Base-by-base conservation (phyloP, 1,284 basidiomycete genomes). In the Mycosarcoma mackinlayi region DNA sequence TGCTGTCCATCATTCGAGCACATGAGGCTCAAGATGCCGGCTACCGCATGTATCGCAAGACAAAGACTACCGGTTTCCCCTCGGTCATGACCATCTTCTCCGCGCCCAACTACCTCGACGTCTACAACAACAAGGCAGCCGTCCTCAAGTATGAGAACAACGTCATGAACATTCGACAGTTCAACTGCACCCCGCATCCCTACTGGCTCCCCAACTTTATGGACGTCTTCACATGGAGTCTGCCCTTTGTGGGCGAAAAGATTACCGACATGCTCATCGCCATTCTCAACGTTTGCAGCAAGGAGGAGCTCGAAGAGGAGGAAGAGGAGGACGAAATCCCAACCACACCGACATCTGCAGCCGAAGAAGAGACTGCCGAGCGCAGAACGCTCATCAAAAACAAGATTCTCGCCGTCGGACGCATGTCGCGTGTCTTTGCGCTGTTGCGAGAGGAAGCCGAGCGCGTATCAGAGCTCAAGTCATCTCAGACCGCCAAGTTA, bases 201-300 rank as follows among this genome's bases (percentile, higher is more conserved):
- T 96, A 96, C 83, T 94, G 92, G 92, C 85, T 99, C 37, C 95
- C 95, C 3, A 98, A 98, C 85, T 98, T 98, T 78, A 97, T 98
- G 92, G 93, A 98, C 82, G 95, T 92, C 34, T 98, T 99, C 83
- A 98, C 95, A 1, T 98, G 96, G 96, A 93, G 91, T 86, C 85
- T 98, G 73, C 96, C 95, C 0, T 99, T 98, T 81, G 96, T 99
- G 3, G 95, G 93, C 61, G 94, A 96, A 83, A 96, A 96, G 85
- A 95, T 94, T 83, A 92, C 92, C 71, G 96, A 98, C 82, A 98
- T 96, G 94, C 86, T 96, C 63, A 92, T 95, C 51, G 92, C 93
- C 1, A 93, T 96, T 62, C 86, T 96, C 44, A 95, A 94, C 80
- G 93, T 92, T 50, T 95, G 93, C 85, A 91, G 90, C 59, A 93